Conservation (phyloP, 108 stramenopile species). For the Hondaea fermentalgiana region DNA sequence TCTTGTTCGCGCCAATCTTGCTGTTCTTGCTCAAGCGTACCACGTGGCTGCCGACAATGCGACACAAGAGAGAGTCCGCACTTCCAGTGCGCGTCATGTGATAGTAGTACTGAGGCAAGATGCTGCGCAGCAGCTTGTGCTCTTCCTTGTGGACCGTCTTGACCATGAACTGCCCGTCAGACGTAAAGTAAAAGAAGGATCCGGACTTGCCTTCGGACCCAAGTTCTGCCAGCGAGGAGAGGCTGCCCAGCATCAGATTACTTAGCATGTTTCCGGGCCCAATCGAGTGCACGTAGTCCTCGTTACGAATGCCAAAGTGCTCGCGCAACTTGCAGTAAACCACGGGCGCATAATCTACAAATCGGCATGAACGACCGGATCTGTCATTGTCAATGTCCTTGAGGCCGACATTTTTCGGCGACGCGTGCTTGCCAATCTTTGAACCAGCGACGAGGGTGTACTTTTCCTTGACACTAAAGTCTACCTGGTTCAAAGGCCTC, state of each 20-base stretch:
- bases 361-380: neutral
- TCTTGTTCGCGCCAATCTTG: conserved; percentile 55
- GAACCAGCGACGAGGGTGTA: conserved; percentile 6
- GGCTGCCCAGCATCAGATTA: conserved; percentile 12
- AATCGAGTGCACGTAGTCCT: conserved; percentile 8
- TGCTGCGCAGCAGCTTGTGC: conserved; percentile 76
- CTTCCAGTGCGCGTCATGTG: conserved; percentile 68
- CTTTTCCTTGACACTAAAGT: conserved; percentile 11
- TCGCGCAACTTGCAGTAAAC: neutral
- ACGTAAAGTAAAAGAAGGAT: conserved; percentile 94
- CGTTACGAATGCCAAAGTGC: neutral
- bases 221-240: neutral
- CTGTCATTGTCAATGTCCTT: conserved; percentile 8
- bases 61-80: neutral
- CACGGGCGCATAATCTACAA: conserved; percentile 13
- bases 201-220: conserved; percentile 60
- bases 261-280: conserved; percentile 10
- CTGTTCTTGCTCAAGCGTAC: conserved; percentile 33
- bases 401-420: neutral
- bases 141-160: conserved; percentile 93
- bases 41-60: neutral
- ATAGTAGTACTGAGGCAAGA: conserved; percentile 89
- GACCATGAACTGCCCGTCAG: conserved; percentile 88
- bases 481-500: neutral
- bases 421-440: neutral